Conservation (phyloP, 2,329 filamentous ascomycete species). For the Arthroderma sp. region DNA sequence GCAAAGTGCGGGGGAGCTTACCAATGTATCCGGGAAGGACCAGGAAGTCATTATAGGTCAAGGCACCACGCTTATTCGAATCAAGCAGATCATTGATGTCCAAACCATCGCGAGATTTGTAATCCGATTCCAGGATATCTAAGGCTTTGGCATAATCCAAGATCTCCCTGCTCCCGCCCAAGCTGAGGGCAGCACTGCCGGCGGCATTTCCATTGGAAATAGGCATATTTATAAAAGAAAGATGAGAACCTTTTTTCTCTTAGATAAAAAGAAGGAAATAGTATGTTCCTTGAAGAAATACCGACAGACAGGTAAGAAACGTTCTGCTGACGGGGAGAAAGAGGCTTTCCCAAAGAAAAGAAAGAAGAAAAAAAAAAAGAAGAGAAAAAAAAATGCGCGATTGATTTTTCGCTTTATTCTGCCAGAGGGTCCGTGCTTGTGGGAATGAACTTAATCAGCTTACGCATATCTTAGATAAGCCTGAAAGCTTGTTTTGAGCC, state of each 20-base stretch:
- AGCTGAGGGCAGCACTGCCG: conserved; percentile 36
- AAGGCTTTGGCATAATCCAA: conserved; percentile 64
- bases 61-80: conserved; percentile 77
- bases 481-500: too few species aligned
- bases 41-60: conserved; percentile 99
- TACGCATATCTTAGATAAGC: too few species aligned
- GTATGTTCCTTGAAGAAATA: conserved; percentile 18
- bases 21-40: conserved; percentile 93
- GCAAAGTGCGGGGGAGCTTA: conserved; percentile 24
- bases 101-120: conserved; percentile 70
- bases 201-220: conserved; percentile 52
- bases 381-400: conserved; percentile 4
- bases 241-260: conserved; percentile 10
- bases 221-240: conserved; percentile 48
- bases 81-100: conserved; percentile 77
- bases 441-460: too few species aligned
- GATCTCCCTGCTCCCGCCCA: conserved; percentile 39
- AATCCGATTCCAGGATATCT: conserved; percentile 64
- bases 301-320: conserved; percentile 24
- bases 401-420: conserved; percentile 2
- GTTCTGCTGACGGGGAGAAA: conserved; percentile 48
- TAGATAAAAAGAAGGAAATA: conserved; percentile 12
- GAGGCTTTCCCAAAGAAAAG: conserved; percentile 43
- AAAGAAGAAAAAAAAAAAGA: conserved; percentile 26
- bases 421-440: too few species aligned